Conservation (phyloP, 202 grass and related monocot genomes). For the Brachypodium distachyon region DNA sequence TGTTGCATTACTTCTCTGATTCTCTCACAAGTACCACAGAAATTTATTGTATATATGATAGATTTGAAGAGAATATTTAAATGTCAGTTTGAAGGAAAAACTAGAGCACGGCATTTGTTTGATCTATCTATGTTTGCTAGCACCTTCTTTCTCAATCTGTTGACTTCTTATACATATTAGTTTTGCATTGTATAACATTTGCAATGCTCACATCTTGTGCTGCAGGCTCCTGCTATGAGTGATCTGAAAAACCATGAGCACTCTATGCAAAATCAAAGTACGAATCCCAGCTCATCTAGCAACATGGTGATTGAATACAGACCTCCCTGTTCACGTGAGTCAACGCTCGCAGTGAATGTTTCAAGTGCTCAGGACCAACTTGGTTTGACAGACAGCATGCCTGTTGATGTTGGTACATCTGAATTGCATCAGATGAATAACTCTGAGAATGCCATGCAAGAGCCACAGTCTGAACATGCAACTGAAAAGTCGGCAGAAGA, state of each 20-base stretch:
- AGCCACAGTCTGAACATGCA: slow-evolving; percentile 47
- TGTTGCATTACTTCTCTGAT: neutral
- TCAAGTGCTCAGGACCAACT: slow-evolving; percentile 29
- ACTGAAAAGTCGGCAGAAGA: slow-evolving; percentile 89
- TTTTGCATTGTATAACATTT: slow-evolving; percentile 8
- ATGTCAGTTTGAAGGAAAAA: neutral
- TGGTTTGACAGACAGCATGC: slow-evolving; percentile 26
- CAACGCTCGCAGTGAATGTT: slow-evolving; percentile 29
- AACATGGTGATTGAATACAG: slow-evolving; percentile 39
- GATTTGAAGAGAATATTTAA: neutral
- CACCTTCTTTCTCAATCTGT: neutral
- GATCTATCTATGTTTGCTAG: neutral
- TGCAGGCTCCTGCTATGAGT: slow-evolving; percentile 47
- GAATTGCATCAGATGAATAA: slow-evolving; percentile 34
- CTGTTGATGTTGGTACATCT: slow-evolving; percentile 43
- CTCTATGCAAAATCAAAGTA: slow-evolving; percentile 48
- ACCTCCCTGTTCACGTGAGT: slow-evolving; percentile 35
- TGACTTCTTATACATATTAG: neutral
- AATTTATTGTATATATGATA: neutral
- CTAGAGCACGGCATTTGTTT: neutral
- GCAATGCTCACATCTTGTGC: slow-evolving; percentile 16
- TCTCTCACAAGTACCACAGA: neutral
- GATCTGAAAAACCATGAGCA: slow-evolving; percentile 31
- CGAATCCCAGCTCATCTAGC: slow-evolving; percentile 30
- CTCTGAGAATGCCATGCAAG: slow-evolving; percentile 45